Evolutionary conservation across 257 asterid species (phyloP).

Genomic region (Salvia rosmarinus): DNA sequence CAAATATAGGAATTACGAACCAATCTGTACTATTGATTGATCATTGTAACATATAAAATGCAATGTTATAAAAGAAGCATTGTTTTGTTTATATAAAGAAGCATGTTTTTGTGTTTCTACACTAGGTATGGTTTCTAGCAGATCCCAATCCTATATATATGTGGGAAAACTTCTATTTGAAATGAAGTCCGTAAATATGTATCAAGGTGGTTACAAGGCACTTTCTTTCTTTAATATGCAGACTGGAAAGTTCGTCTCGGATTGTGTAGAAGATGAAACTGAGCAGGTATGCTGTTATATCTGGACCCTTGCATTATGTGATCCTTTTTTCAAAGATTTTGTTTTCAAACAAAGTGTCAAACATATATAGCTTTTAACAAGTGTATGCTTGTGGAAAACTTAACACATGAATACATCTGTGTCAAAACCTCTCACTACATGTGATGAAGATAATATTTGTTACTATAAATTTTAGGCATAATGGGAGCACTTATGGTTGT

Average conservation of each 20-base stretch:
- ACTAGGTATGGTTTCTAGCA: too few relatives aligned
- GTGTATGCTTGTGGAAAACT: background rate
- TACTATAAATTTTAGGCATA: background rate
- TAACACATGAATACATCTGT: background rate
- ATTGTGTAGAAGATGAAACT: constrained; percentile 86
- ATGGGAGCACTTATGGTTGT: background rate
- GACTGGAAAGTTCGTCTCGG: constrained; percentile 88
- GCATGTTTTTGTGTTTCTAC: too few relatives aligned
- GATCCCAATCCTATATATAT: background rate
- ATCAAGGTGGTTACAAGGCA: constrained; percentile 3
- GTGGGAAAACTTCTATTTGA: background rate
- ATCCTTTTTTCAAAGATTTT: background rate
- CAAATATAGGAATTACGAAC: too few relatives aligned
- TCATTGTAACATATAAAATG: too few relatives aligned
- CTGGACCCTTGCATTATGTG: background rate
- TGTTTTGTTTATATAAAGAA: too few relatives aligned
- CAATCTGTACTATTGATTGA: too few relatives aligned
- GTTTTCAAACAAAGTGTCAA: background rate
- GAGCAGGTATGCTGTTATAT: constrained; percentile 70
- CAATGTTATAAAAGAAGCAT: too few relatives aligned
- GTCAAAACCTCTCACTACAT: background rate
- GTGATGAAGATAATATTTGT: constrained; percentile 9
- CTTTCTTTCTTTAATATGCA: constrained; percentile 43
- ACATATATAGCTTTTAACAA: background rate
- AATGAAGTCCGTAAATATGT: background rate